phyloP scores from a whole-genome alignment of 2,329 filamentous ascomycete genomes.

The Xylariaceae sp. region DNA sequence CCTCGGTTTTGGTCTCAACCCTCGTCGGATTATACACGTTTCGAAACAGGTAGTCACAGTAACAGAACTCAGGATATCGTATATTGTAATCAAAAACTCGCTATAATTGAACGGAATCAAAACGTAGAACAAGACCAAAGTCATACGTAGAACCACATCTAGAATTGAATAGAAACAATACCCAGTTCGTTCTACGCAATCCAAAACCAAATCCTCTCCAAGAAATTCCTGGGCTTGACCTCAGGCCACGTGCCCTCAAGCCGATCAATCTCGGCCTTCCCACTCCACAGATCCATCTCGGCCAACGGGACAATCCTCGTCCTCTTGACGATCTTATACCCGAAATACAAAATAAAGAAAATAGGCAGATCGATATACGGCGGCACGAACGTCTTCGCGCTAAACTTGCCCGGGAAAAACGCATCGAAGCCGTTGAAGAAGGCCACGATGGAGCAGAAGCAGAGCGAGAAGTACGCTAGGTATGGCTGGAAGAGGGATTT shows the following conservation, averaged over 20 bases:
- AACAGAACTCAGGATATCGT: too few species aligned
- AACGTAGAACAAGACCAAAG: too few species aligned
- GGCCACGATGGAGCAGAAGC: slow-evolving; percentile 58
- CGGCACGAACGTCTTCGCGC: slow-evolving; percentile 54
- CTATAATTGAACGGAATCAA: too few species aligned
- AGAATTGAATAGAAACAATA: too few species aligned
- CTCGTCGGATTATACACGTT: too few species aligned
- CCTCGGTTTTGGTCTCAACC: too few species aligned
- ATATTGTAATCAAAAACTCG: too few species aligned
- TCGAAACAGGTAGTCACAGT: too few species aligned
- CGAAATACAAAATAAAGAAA: slow-evolving; percentile 57
- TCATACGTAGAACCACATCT: too few species aligned
- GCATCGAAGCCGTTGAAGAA: slow-evolving; percentile 69
- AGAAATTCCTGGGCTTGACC: slow-evolving; percentile 34
- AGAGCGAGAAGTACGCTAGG: slow-evolving; percentile 57
- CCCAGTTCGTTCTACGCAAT: slow-evolving; percentile 29
- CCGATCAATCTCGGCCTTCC: slow-evolving; percentile 37
- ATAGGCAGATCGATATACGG: slow-evolving; percentile 65
- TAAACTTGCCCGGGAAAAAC: slow-evolving; percentile 54
- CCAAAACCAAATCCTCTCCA: slow-evolving; percentile 40
- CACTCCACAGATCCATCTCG: slow-evolving; percentile 40
- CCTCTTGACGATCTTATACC: slow-evolving; percentile 62
- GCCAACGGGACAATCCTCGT: slow-evolving; percentile 43
- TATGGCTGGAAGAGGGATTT: slow-evolving; percentile 63
- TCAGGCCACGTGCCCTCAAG: slow-evolving; percentile 37